Base-by-base conservation (phyloP, 441 rosid species). In the Rhodomyrtus psidioides region DNA sequence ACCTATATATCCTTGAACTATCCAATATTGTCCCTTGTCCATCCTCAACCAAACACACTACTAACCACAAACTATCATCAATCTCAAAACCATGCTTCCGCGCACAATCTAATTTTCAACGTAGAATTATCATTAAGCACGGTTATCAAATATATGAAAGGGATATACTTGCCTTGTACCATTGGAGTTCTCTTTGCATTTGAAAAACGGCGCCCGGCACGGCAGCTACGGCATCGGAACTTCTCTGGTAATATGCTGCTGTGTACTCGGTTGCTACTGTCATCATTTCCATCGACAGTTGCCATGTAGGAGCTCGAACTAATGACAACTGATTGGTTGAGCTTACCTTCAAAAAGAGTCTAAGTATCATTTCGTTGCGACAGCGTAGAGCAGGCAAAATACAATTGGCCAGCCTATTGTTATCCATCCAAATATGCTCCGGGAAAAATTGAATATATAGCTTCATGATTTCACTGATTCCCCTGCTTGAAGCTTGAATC, bases 381-480 rank as follows among this genome's bases (percentile, higher is more conserved):
- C 0, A 3, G 10, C 3, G 0, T 10, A 59, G 4, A 7, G 70
- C 70, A 1, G 2, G 0, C 9, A 44, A 8, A 3, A 3, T 2
- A 44, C 8, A 9, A 6, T 2, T 0, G 1, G 1, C 6, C 21
- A 59, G 27, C 0, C 2, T 59, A 8, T 7, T 1, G 1, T 28
- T 1, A 27, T 2, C 0, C 15, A 14, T 59, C 70, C 5, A 0
- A 0, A 14, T 14, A 59, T 14, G 21, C 6, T 62, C 13, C 24
- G 75, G 44, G 12, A 62, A 62, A 30, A 2, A 30, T 10, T 62
- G 13, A 62, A 30, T 30, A 4, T 44, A 28, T 1, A 62, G 23
- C 13, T 62, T 30, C 7, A 62, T 23, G 7, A 62, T 1, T 62
- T 62, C 75, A 30, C 3, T 17, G 3, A 8, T 17, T 62, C 75